Conservation (phyloP, 495 filamentous ascomycete genomes). For the Aspergillus ostianus region DNA sequence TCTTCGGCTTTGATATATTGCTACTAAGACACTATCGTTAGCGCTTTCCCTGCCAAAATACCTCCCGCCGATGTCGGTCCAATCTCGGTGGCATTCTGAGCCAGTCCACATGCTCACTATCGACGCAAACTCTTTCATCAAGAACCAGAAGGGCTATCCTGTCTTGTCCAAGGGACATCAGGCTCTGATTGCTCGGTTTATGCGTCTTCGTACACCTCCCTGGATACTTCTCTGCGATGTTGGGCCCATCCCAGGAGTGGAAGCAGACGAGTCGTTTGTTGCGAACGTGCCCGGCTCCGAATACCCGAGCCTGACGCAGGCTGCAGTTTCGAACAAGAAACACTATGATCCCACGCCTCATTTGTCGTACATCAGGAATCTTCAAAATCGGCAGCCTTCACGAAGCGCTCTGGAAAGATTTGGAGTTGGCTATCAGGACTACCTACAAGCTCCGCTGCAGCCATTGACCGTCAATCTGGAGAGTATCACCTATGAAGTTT, state of each 20-base stretch:
- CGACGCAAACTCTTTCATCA: slow-evolving; percentile 63
- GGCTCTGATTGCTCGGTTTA: slow-evolving; percentile 72
- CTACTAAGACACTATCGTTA: slow-evolving; percentile 33
- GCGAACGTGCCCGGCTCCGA: slow-evolving; percentile 40
- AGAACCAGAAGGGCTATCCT: slow-evolving; percentile 76
- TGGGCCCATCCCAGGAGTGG: slow-evolving; percentile 60
- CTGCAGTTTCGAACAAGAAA: slow-evolving; percentile 47
- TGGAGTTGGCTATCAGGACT: slow-evolving; percentile 84
- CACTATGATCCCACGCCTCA: slow-evolving; percentile 62
- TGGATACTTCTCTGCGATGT: slow-evolving; percentile 82
- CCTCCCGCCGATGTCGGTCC: slow-evolving; percentile 69
- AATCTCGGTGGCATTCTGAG: slow-evolving; percentile 92
- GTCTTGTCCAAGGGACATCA: slow-evolving; percentile 82
- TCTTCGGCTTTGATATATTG: not conserved
- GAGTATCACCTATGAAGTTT: slow-evolving; percentile 96
- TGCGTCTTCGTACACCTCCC: slow-evolving; percentile 74
- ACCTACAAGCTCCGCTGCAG: slow-evolving; percentile 90
- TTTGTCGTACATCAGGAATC: slow-evolving; percentile 76
- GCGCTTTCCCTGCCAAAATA: slow-evolving; percentile 78
- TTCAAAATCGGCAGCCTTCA: slow-evolving; percentile 79
- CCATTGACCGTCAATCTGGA: slow-evolving; percentile 95
- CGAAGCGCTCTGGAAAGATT: slow-evolving; percentile 63
- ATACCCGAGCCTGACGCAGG: slow-evolving; percentile 67
- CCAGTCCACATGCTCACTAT: slow-evolving; percentile 80
- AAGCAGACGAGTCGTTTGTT: slow-evolving; percentile 37